Conservation (phyloP, 1,284 basidiomycete species). For the Apiotrichum gracile region DNA sequence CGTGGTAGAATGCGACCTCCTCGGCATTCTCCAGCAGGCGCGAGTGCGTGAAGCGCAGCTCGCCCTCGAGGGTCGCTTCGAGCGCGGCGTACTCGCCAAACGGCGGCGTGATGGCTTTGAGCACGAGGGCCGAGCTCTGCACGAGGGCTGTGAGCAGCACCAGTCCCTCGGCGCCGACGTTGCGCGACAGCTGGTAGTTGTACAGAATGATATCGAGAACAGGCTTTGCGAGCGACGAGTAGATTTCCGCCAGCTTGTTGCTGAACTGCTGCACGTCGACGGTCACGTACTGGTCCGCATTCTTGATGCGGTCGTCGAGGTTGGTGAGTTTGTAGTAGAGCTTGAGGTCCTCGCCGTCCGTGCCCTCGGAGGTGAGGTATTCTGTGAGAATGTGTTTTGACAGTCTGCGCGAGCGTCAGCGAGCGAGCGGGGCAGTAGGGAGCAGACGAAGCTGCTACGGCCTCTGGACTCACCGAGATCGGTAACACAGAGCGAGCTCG, state of each 20-base stretch:
- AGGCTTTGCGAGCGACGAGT: constrained; percentile 89
- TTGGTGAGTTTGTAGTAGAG: constrained; percentile 92
- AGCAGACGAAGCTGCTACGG: too few species aligned
- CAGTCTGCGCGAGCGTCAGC: constrained; percentile 48
- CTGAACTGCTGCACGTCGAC: constrained; percentile 94
- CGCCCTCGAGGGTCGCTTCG: constrained; percentile 75
- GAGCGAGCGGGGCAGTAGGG: too few species aligned
- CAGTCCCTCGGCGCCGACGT: constrained; percentile 91
- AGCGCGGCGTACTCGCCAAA: constrained; percentile 83
- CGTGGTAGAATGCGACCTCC: constrained; percentile 89
- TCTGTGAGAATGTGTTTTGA: constrained; percentile 75
- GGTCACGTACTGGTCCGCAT: constrained; percentile 77
- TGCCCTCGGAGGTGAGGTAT: constrained; percentile 56
- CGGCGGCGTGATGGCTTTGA: constrained; percentile 81
- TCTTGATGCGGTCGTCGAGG: constrained; percentile 90
- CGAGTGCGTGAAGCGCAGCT: constrained; percentile 84
- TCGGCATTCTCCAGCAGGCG: constrained; percentile 90
- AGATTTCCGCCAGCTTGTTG: constrained; percentile 84
- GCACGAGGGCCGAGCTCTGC: constrained; percentile 66
- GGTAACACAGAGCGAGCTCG: constrained; percentile 86
- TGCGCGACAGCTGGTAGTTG: constrained; percentile 90
- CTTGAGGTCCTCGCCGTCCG: constrained; percentile 45
- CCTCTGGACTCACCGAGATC: constrained; percentile 56
- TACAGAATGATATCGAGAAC: constrained; percentile 82
- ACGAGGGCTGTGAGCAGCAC: constrained; percentile 78